These are phyloP conservation scores for Huntiella moniliformis DNA, from an alignment of 2,329 filamentous ascomycete genomes.

Conservation along the genomic window DNA sequence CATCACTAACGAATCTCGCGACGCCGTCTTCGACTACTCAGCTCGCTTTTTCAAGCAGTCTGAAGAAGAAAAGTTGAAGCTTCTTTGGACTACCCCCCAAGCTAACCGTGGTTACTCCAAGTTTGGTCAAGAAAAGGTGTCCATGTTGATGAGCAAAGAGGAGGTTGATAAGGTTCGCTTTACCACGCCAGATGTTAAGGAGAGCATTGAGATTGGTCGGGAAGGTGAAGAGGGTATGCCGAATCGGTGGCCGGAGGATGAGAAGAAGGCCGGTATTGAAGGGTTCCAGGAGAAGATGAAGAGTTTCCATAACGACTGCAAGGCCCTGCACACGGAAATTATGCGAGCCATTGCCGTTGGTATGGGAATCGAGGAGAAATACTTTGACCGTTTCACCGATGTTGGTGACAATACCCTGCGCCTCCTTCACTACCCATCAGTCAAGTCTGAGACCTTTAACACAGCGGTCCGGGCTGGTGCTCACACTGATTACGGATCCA, in stretches of 20 bases:
- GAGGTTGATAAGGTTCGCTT: constrained; percentile 41
- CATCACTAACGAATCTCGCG: constrained; percentile 39
- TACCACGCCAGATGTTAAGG: constrained; percentile 45
- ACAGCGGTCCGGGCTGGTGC: constrained; percentile 60
- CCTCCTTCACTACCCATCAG: constrained; percentile 58
- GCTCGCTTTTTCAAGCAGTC: constrained; percentile 52
- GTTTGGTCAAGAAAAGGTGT: constrained; percentile 53
- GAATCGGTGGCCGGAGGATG: constrained; percentile 55
- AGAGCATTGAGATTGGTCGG: constrained; percentile 45
- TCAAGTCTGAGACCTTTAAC: constrained; percentile 45
- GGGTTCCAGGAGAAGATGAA: constrained; percentile 58
- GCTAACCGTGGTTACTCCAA: constrained; percentile 58
- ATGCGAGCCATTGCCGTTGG: constrained; percentile 77
- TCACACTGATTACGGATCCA: constrained; percentile 49
- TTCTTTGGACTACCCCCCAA: constrained; percentile 53
- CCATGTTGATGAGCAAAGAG: constrained; percentile 30
- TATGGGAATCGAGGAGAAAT: constrained; percentile 49
- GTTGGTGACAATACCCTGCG: constrained; percentile 52
- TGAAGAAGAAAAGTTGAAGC: constrained; percentile 39
- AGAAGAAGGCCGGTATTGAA: constrained; percentile 25
- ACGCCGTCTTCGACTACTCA: constrained; percentile 46
- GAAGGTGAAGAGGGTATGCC: constrained; percentile 40
- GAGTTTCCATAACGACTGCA: constrained; percentile 56
- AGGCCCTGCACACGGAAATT: constrained; percentile 52
- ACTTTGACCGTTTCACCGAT: constrained; percentile 61